Percentiles rank a stretch among this genome's conserved stretches.
Conservation (phyloP, 2,329 filamentous ascomycete genomes). For the Sarocladiaceae sp. region DNA sequence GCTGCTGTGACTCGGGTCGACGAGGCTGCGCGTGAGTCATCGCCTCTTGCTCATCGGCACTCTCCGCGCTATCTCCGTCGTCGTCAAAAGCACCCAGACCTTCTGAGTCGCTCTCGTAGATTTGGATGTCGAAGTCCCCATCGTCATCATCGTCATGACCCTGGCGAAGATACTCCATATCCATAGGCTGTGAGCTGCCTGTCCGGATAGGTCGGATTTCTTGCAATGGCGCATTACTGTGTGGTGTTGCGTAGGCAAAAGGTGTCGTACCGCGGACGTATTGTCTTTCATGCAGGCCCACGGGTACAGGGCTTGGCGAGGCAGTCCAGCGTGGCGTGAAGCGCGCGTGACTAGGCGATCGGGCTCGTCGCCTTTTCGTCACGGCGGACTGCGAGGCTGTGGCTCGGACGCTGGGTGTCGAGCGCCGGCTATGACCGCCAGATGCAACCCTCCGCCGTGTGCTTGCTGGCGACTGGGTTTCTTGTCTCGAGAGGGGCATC, state of each 20-base stretch:
- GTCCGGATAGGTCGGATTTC: slow-evolving; percentile 29
- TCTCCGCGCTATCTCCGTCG: slow-evolving; percentile 20
- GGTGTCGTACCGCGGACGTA: slow-evolving; percentile 43
- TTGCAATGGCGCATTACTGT: slow-evolving; percentile 53
- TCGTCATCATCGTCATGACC: slow-evolving; percentile 29
- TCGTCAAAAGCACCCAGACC: slow-evolving; percentile 24
- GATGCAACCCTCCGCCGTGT: slow-evolving; percentile 41
- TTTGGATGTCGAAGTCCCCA: slow-evolving; percentile 27
- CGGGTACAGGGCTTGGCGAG: slow-evolving; percentile 37
- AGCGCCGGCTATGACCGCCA: slow-evolving; percentile 27
- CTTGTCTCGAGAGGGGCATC: slow-evolving; percentile 36
- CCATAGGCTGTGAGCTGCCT: slow-evolving; percentile 22
- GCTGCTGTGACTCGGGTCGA: slow-evolving; percentile 17
- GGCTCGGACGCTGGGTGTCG: slow-evolving; percentile 25
- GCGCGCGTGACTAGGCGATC: slow-evolving; percentile 49
- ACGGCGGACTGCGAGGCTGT: slow-evolving; percentile 22
- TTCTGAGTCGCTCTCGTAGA: slow-evolving; percentile 29
- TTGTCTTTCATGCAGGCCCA: slow-evolving; percentile 26
- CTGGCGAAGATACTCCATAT: slow-evolving; percentile 25
- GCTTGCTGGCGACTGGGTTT: slow-evolving; percentile 29
- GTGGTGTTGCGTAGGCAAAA: slow-evolving; percentile 69
- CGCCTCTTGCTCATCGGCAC: slow-evolving; percentile 16
- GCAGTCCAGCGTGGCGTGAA: slow-evolving; percentile 52
- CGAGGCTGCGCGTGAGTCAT: slow-evolving; percentile 19
- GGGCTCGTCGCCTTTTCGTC: slow-evolving; percentile 44